Base-by-base conservation (phyloP, 2,329 filamentous ascomycete genomes). In the Penicillium expansum region DNA sequence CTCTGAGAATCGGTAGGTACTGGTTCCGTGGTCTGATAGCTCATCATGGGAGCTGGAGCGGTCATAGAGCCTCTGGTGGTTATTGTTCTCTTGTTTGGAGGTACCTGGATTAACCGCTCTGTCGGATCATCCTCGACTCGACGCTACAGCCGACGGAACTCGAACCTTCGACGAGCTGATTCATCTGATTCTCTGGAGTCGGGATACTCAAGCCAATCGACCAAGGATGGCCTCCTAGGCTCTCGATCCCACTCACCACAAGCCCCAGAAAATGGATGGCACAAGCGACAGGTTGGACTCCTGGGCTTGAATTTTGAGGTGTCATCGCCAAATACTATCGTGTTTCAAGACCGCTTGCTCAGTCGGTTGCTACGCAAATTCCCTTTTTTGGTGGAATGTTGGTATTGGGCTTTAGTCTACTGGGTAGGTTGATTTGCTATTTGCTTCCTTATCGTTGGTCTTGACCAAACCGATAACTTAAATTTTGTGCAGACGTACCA, bases 351-450 rank as follows among this genome's bases (percentile, higher is more conserved):
- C 59, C 81, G 83, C 45, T 73, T 87, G 13, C 76, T 89, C 49
- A 88, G 85, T 68, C 80, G 87, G 5, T 63, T 91, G 35, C 79
- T 91, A 14, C 79, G 79, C 56, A 86, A 83, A 67, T 84, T 89
- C 62, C 88, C 89, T 0, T 91, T 91, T 68, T 71, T 91, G 29
- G 85, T 86, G 1, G 89, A 91, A 72, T 86, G 83, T 39, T 91
- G 87, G 87, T 91, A 91, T 66, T 91, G 88, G 88, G 84, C 85
- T 3, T 75, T 90, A 60, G 86, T 91, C 49, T 91, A 91, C 76
- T 91, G 88, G 87, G 87, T 90, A 80, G 65, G 82, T 69, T 30
- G n/a, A 30, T 53, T n/a, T 16, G 22, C 8, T 39, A 18, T 27
- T 43, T 33, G 1, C 13, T 45, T 38, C 9, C 24, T n/a, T 11